Conservation (phyloP, 1,284 basidiomycete species). For the Tilletia horrida region DNA sequence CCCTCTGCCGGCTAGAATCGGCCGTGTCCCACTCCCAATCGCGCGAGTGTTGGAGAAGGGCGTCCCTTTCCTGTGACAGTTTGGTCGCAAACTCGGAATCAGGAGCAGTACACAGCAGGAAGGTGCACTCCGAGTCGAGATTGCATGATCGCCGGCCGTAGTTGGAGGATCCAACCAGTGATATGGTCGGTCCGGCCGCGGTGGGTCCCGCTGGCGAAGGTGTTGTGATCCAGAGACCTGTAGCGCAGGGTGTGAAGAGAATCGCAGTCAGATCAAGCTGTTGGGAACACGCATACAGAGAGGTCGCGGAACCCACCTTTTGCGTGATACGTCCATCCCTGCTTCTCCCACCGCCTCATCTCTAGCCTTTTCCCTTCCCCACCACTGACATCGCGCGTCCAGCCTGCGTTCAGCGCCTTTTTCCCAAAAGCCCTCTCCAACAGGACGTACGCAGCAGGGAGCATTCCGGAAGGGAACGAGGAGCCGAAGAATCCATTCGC, state of each 20-base stretch:
- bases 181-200: constrained; percentile 61
- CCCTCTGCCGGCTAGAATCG: constrained; percentile 56
- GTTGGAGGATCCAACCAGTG: constrained; percentile 92
- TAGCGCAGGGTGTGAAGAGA: constrained; percentile 19
- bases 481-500: constrained; percentile 88
- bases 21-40: constrained; percentile 56
- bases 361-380: constrained; percentile 57
- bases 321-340: constrained; percentile 97
- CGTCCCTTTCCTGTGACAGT: constrained; percentile 58
- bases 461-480: constrained; percentile 79
- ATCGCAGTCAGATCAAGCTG: not conserved
- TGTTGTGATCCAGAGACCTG: constrained; percentile 80
- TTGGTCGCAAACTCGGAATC: constrained; percentile 31
- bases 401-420: constrained; percentile 58
- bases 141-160: constrained; percentile 85
- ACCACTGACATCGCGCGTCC: constrained; percentile 54
- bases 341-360: constrained; percentile 78
- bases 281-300: not conserved
- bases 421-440: constrained; percentile 80
- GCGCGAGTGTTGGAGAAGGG: constrained; percentile 1
- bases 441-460: constrained; percentile 91
- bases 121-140: constrained; percentile 88
- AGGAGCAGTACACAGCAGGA: constrained; percentile 68
- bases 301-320: constrained; percentile 66
- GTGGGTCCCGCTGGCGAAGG: constrained; percentile 55